Base-by-base conservation (phyloP, 2,329 filamentous ascomycete species). In the Chrysoporthe deuterocubensis region DNA sequence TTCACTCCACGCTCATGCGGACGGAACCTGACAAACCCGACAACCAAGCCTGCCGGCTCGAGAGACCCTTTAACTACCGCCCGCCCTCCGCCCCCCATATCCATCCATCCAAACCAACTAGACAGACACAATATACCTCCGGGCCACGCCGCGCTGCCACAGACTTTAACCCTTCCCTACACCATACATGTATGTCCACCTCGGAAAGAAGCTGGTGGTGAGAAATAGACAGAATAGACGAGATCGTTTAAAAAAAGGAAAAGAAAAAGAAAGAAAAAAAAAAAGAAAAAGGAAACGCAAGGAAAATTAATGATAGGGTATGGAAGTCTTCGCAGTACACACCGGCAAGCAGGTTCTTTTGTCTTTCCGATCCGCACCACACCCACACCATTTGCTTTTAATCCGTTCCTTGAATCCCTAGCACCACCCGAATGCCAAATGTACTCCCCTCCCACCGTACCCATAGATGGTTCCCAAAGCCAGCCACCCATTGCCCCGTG, bases 281-380 rank as follows among this genome's bases (percentile, higher is more conserved):
- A 26, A 26, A 26, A 2, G 26, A 2, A 26, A 26, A 26, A 26
- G 26, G 26, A 26, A 34, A 66, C 37, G 18, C 50, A 54, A 65
- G 65, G 62, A 60, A 61, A 66, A 68, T 64, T 68, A 66, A 66
- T 50, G 42, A 62, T 48, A 59, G 67, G 67, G 67, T 68, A 68
- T 68, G 67, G 62, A 64, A 68, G 57, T 58, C 54, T 50, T 65
- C 65, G 65, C 59, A 68, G 60, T 63, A 57, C 66, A 66, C 67
- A 68, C 67, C 67, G 54, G 50, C 64, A 57, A 62, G 59, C 34
- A 56, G 63, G 52, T 66, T 59, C 52, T 66, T 69, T 69, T 69
- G 59, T 66, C 64, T 66, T 69, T 66, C 67, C 67, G 64, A 66
- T 66, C 64, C 67, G 66, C 59, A 61, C 43, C 59, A 61, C 42